Evolutionary conservation across 2,329 filamentous ascomycete genomes (phyloP), one percentile per base, ranked within the genome.

Genomic region (Ceratocystis colombiana): DNA sequence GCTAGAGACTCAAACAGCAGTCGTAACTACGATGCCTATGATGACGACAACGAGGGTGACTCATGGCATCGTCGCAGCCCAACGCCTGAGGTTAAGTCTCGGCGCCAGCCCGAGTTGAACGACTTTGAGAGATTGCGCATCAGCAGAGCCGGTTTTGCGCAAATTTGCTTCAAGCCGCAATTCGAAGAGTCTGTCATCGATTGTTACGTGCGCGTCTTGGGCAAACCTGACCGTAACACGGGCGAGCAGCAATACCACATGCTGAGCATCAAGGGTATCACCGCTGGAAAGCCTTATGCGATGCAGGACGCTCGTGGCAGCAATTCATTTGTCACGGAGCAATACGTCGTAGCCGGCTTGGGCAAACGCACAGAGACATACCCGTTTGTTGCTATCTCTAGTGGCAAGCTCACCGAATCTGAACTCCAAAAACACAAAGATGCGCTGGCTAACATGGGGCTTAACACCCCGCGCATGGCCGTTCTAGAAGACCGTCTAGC

Each of bases 81-180:
- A 20, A 79, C 81, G 0, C 82, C 82, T 1, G 82, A 84, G 64
- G 88, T 46, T 78, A 94, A 33, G 84, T 84, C 15, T 87, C 65
- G 61, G 12, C 64, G 64, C 89, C 1, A 69, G 46, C 61, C 68
- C 12, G 85, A 88, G 45, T 79, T 96, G 22, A 82, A 82, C n/a
- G 90, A 97, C 74, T 85, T 93, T 70, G 88, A 97, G 73, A 85
- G 89, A 63, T 84, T 93, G 64, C 85, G 90, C 67, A 83, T 99
- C 67, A 90, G 92, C 62, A 85, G 94, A 69, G 88, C 84, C 70
- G 89, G 91, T 72, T 96, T 99, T 74, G 88, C 88, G 5, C 86
- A 93, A 72, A 88, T 96, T 66, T 96, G 91, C 80, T 96, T 96
- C 78, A 93, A 92, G 71, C 94, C 94, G 10, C 87, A 87, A 3